Evolutionary conservation across 768 basidiomycete genomes (phyloP), one percentile per base, ranked within the genome.

Genomic region (Gloeophyllum trabeum): DNA sequence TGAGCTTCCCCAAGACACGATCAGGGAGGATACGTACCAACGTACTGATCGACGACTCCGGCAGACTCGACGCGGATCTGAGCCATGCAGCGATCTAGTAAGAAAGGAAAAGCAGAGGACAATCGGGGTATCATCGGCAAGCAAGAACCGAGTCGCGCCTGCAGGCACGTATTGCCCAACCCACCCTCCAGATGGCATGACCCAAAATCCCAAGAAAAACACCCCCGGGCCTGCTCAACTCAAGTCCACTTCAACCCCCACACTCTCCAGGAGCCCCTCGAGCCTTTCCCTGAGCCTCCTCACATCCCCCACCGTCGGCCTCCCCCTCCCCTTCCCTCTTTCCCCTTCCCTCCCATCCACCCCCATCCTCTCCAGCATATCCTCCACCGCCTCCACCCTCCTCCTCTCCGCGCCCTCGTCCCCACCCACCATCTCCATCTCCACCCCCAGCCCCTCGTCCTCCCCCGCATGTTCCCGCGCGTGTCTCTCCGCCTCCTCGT

Each of bases 401-500:
- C 61, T 58, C 49, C 67, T 75, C 41, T 59, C 55, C 30, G 73
- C 44, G 44, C 70, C 70, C 39, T 73, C 67, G 41, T 58, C 59
- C 18, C 60, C 55, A 16, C 62, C 62, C 19, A 52, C 28, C 19
- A 53, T 61, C 4, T 58, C 49, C 18, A 55, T 59, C 18, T 49
- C 50, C 7, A 41, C 43, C 26, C 48, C 48, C 30, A 46, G 24
- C 24, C 38, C 49, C 13, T 48, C 28, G 16, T 54, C 55, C 20
- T 39, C 43, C 18, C 51, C 53, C 19, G 48, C 56, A 20, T 46
- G 36, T 21, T 37, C 36, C 36, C 7, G 65, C 19, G 81, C 82
- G 57, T 94, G 92, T 40, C 66, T 71, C 51, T 85, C 79, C 0
- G 89, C 84, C 51, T 93, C 81, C 6, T 75, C 44, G 62, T 94